Percentiles rank a stretch among this genome's conserved stretches.
These are phyloP conservation scores for Nakazawaea peltata DNA, from an alignment of 805 yeast genomes.

Conservation along the genomic window DNA sequence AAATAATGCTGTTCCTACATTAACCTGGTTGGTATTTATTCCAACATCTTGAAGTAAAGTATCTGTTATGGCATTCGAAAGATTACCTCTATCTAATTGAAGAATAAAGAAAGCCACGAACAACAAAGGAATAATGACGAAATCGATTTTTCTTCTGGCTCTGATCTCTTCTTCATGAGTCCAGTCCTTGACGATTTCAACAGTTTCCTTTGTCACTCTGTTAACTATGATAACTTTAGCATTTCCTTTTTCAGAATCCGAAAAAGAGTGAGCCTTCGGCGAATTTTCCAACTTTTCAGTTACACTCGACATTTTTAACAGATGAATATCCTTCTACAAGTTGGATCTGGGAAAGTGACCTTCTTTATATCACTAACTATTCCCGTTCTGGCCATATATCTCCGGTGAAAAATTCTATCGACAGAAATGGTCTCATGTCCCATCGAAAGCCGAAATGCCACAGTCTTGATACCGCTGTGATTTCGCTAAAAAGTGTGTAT, in stretches of 20 bases:
- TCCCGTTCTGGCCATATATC: too few species aligned
- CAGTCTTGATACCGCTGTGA: too few species aligned
- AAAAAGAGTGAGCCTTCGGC: too few species aligned
- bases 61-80: slow-evolving; percentile 51
- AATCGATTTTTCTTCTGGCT: slow-evolving; percentile 13
- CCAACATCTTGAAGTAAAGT: slow-evolving; percentile 42
- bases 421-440: too few species aligned
- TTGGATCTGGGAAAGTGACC: too few species aligned
- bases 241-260: not conserved
- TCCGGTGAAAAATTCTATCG: too few species aligned
- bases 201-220: slow-evolving; percentile 6
- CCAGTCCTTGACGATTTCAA: slow-evolving; percentile 11
- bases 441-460: too few species aligned
- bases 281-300: not conserved
- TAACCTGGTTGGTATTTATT: slow-evolving; percentile 50
- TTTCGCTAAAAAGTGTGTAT: too few species aligned
- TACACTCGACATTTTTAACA: not conserved
- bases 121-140: slow-evolving; percentile 11
- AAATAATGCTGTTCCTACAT: slow-evolving; percentile 50
- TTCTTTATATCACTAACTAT: too few species aligned
- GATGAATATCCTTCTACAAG: not conserved
- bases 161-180: slow-evolving; percentile 14
- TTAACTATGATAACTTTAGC: slow-evolving; percentile 2
- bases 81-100: slow-evolving; percentile 51
- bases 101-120: slow-evolving; percentile 27